Evolutionary conservation across 2,329 filamentous ascomycete genomes (phyloP), one percentile per base, ranked within the genome.

Genomic region (Exophiala dermatitidis): DNA sequence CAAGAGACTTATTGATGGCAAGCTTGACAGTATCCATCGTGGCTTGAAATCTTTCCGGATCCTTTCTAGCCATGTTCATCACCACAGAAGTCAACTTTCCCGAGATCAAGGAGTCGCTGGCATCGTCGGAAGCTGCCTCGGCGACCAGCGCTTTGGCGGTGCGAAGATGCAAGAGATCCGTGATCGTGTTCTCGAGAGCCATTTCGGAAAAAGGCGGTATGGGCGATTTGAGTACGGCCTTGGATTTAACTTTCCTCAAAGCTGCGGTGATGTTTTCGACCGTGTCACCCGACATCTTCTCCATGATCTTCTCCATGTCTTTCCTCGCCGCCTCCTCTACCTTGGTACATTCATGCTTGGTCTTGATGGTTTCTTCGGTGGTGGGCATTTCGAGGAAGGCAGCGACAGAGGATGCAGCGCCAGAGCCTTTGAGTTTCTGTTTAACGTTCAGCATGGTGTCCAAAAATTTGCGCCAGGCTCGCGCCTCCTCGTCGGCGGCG

Each of bases 171-270:
- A 60, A 30, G n/a, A 56, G 45, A 5, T 52, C 50, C 10, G 10
- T 50, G 26, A 60, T 60, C 19, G 38, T 38, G 26, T 56, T 44
- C 4, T 56, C 56, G 10, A 61, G 53, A 26, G 57, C 56, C 28
- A 59, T 51, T 19, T 60, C 57, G n/a, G 59, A 58, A 3, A 60
- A 34, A 12, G 57, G 52, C 46, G 57, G 54, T 6, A 60, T 56
- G 3, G 54, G 57, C 36, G 57, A 61, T 34, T 60, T 58, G 10
- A 55, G 28, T 4, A 54, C 36, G 38, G 55, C 53, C 37, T 58
- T 53, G 30, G 48, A 41, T 44, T 60, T 61, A 51, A 61, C 54
- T 38, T 50, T 54, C 32, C 52, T 54, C 10, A 60, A 48, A 5
- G 52, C 47, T 7, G 50, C 50, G 1, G 37, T 29, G n/a, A 60